Conservation (phyloP, 495 filamentous ascomycete genomes). For the Talaromyces thailandensis region DNA sequence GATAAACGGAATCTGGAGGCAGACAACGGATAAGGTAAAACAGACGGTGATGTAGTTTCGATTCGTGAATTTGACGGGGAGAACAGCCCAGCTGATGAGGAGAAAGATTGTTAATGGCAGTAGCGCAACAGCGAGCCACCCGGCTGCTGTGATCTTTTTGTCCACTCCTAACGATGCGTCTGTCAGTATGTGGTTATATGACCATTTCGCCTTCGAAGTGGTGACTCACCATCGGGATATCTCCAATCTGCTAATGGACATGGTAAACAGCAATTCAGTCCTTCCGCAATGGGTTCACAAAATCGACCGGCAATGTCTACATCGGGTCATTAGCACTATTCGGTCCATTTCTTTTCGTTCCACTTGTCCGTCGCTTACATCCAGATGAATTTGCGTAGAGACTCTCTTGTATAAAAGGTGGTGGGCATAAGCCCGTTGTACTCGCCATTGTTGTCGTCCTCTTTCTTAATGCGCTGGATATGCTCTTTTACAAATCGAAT, state of each 20-base stretch:
- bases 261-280: slow-evolving; percentile 71
- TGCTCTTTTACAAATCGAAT: neutral
- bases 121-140: slow-evolving; percentile 72
- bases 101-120: slow-evolving; percentile 66
- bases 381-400: slow-evolving; percentile 52
- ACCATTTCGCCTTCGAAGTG: neutral
- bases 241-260: slow-evolving; percentile 80
- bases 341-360: neutral
- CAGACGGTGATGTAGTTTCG: slow-evolving; percentile 90
- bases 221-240: slow-evolving; percentile 60
- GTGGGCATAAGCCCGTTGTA: slow-evolving; percentile 43
- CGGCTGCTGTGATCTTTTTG: slow-evolving; percentile 52
- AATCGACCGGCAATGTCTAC: slow-evolving; percentile 61
- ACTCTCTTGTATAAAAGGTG: slow-evolving; percentile 53
- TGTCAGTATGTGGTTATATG: neutral
- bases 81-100: slow-evolving; percentile 68
- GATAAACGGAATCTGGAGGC: slow-evolving; percentile 86
- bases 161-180: slow-evolving; percentile 43
- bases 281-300: slow-evolving; percentile 39
- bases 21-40: slow-evolving; percentile 60
- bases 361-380: slow-evolving; percentile 38
- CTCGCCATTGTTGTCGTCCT: neutral
- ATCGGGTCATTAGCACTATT: slow-evolving; percentile 11
- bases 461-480: neutral
- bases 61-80: slow-evolving; percentile 84